phyloP scores from a whole-genome alignment of 805 yeast species.

The Zygotorulaspora chibaensis region DNA sequence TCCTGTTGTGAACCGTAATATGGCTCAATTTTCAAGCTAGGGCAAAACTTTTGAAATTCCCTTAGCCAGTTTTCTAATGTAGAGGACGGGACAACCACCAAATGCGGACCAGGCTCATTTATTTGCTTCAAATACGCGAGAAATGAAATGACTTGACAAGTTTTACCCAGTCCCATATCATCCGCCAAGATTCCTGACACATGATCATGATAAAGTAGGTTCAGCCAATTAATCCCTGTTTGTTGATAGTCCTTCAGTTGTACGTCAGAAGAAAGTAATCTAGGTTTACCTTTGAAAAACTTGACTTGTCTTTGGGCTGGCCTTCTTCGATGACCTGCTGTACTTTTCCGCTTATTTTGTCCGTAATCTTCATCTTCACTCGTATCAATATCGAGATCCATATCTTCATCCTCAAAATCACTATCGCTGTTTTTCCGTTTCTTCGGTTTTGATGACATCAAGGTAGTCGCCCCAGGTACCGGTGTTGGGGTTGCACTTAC shows the following conservation, averaged over 20 bases:
- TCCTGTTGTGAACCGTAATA: constrained; percentile 87
- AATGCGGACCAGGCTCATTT: constrained; percentile 68
- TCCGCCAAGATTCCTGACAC: constrained; percentile 94
- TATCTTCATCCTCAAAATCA: constrained; percentile 33
- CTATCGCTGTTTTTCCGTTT: constrained; percentile 18
- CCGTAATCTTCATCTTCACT: constrained; percentile 28
- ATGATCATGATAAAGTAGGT: constrained; percentile 67
- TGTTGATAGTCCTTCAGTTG: constrained; percentile 86
- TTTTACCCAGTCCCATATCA: constrained; percentile 98
- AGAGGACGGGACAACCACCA: constrained; percentile 93
- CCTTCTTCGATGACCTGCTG: constrained; percentile 9
- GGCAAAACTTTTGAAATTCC: constrained; percentile 88
- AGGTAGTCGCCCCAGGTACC: constrained; percentile 5
- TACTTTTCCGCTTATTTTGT: constrained; percentile 26
- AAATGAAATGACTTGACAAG: constrained; percentile 93
- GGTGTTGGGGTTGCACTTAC: constrained; percentile 22
- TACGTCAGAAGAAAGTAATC: constrained; percentile 55
- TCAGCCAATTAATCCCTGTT: constrained; percentile 95
- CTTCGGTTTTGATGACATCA: neutral
- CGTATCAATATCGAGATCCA: constrained; percentile 27
- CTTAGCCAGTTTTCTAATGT: constrained; percentile 97
- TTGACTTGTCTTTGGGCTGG: constrained; percentile 21
- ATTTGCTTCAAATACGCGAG: constrained; percentile 75
- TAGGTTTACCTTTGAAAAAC: constrained; percentile 71
- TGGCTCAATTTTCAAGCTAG: constrained; percentile 76